Base-by-base conservation (phyloP, 495 filamentous ascomycete genomes). In the Cudoniella acicularis region DNA sequence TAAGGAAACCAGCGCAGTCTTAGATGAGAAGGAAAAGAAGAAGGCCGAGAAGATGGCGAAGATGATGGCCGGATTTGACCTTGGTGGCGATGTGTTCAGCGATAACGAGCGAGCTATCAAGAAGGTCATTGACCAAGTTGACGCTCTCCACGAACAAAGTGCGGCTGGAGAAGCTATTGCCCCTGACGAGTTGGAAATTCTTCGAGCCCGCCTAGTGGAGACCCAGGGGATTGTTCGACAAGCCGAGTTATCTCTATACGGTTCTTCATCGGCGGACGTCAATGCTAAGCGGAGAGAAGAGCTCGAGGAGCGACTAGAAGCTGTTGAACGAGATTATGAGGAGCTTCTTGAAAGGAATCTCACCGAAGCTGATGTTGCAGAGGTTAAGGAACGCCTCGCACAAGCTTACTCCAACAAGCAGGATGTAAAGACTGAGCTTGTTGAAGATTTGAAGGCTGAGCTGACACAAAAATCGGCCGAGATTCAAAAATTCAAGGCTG, bases 41-140 rank as follows among this genome's bases (percentile, higher is more conserved):
- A 98, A 98, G 78, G 90, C 90, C 4, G 94, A 98, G 76, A 91
- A 91, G 70, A 98, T 98, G 94, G 94, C 94, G 24, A 90, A 96
- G 82, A 98, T 98, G 94, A 96, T 98, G 93, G 93, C 94, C 49
- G 90, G 93, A 4, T 97, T 98, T 61, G 92, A 98, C 67, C 82
- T 97, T 27, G 91, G 89, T 40, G 87, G 85, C 20, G 92, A 97
- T 54, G 83, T 91, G 16, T 92, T 97, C 73, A 94, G 89, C 43
- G 88, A 91, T 36, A 96, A 96, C 66, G 94, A 97, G 70, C 81
- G 86, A 58, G 86, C 84, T 49, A 86, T 98, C 42, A 83, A 89
- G 66, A 81, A 86, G 54, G 84, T 90, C 56, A 92, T 98, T 62
- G 82, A 88, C 52, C 86, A 87, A 60, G 75, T 97, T 26, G 91